Percentiles rank a stretch among this genome's conserved stretches.
These are phyloP conservation scores for Exophiala calicioides DNA, from an alignment of 2,329 filamentous ascomycete species.

Conservation along the genomic window DNA sequence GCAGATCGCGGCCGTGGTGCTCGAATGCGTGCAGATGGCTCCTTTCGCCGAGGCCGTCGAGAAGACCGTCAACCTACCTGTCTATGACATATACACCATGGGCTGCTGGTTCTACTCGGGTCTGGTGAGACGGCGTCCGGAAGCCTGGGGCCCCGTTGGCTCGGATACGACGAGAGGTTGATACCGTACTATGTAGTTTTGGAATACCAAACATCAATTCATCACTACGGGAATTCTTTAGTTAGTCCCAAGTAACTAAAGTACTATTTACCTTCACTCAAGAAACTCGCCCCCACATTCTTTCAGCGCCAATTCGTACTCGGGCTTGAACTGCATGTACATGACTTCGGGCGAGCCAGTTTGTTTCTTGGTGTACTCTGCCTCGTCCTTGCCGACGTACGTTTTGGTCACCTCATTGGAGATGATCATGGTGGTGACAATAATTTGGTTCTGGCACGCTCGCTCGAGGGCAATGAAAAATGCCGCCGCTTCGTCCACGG, in stretches of 20 bases:
- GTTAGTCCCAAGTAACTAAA: no score
- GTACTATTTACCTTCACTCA: conserved; percentile 7
- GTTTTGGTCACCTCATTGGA: conserved; percentile 64
- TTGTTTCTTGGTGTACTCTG: conserved; percentile 65
- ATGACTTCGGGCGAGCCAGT: conserved; percentile 60
- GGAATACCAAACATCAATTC: no score
- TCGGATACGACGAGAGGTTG: no score
- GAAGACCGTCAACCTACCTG: conserved; percentile 34
- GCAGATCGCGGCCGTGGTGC: conserved; percentile 32
- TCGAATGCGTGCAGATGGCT: conserved; percentile 45
- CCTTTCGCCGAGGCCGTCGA: conserved; percentile 39
- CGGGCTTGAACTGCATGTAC: conserved; percentile 69
- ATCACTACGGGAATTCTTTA: no score
- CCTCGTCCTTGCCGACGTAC: conserved; percentile 68
- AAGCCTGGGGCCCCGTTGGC: conserved; percentile 11
- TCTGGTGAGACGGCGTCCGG: conserved; percentile 23
- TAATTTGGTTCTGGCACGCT: conserved; percentile 55
- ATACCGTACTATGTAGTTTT: no score
- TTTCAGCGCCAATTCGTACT: conserved; percentile 69
- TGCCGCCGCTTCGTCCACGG: conserved; percentile 52
- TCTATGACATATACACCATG: conserved; percentile 43
- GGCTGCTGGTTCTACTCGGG: conserved; percentile 41
- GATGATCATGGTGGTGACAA: conserved; percentile 39
- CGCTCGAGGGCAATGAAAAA: conserved; percentile 58
- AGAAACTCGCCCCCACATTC: conserved; percentile 60